Base-by-base conservation (phyloP, 176 grass and related monocot genomes). In the Ensete ventricosum region DNA sequence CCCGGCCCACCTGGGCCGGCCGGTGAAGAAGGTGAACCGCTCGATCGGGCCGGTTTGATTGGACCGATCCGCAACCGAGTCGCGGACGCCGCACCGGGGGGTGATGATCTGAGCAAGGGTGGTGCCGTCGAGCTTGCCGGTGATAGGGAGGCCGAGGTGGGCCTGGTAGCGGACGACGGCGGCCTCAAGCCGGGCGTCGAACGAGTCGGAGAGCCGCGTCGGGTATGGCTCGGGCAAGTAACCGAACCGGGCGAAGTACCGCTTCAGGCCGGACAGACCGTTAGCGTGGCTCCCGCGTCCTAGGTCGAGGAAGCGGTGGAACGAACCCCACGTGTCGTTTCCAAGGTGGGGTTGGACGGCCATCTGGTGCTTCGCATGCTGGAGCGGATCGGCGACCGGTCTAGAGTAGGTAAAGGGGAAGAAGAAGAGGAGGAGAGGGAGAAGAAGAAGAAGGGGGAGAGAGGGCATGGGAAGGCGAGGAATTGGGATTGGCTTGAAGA, bases 11-110 rank as follows among this genome's bases (percentile, higher is more conserved):
- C 72, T 19, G 4, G 72, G 72, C 13, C 16, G 11, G 14, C 72
- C 72, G 51, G 72, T 3, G 23, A 73, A 73, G 72, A 73, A 73
- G 14, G 23, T 55, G 72, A 55, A 73, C 72, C 72, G 22, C 22
- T 26, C 20, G 13, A 50, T 8, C n/a, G 25, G 13, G 5, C 21
- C 22, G 72, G 53, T 73, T 14, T 12, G 72, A 22, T 73, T 73
- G 16, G 67, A n/a, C 43, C 8, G 21, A 1, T 5, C 4, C 52
- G 16, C 50, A n/a, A 50, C 0, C 50, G 71, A 14, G 73, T 96
- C 93, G 50, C 69, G 75, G 78, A 96, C 85, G 82, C 89, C 89
- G 78, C 89, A 92, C 64, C 90, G 90, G 48, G 90, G 90, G 11
- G 84, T 79, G 77, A 87, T 89, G 68, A 92, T 86, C 50, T 82